Base-by-base conservation (phyloP, 164 flowering plant species). In the Dillenia suffruticosa region DNA sequence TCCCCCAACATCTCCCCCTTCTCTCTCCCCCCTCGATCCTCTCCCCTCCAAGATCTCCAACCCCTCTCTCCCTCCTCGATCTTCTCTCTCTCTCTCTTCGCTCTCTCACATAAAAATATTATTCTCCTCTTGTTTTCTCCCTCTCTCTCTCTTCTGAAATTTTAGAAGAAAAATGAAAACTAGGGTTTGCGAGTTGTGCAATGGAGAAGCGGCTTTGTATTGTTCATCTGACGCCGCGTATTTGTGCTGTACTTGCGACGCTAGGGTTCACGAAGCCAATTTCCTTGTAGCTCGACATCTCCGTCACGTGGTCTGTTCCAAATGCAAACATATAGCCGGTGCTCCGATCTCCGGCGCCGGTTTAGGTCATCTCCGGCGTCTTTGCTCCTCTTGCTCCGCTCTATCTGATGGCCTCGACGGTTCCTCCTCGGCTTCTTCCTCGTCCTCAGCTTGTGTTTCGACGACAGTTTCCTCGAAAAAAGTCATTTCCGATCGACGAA, bases 261-360 rank as follows among this genome's bases (percentile, higher is more conserved):
- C 69, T 22, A 68, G 59, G 32, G 89, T 84, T 46, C 89, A 84
- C 58, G 46, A 46, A 3, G 87, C 87, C 5, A 84, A 84, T 63
- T 82, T 82, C 66, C 70, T 84, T 44, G 89, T 79, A 2, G 87
- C 87, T 16, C 76, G 82, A 9, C 89, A 84, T 47, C 58, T 73
- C 5, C 78, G 89, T 4, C 64, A 40, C 0, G 56, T 72, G 12
- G 54, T 82, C 15, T 84, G 89, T 65, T 62, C 59, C 16, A 44
- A 16, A 40, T 84, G 89, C 56, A 68, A 57, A 0, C 46, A n/a
- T 5, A 49, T 62, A 46, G 61, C 63, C 62, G 77, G 74, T 1
- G 46, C 52, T 9, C 11, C 16, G 16, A 1, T 69, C 24, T 66
- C 68, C 59, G 71, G 77, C 50, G 22, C 14, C 19, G 49, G 54